Evolutionary conservation across 306 rosid species (phyloP), one percentile per base, ranked within the genome.

Genomic region (Pterocarpus santalinus): DNA sequence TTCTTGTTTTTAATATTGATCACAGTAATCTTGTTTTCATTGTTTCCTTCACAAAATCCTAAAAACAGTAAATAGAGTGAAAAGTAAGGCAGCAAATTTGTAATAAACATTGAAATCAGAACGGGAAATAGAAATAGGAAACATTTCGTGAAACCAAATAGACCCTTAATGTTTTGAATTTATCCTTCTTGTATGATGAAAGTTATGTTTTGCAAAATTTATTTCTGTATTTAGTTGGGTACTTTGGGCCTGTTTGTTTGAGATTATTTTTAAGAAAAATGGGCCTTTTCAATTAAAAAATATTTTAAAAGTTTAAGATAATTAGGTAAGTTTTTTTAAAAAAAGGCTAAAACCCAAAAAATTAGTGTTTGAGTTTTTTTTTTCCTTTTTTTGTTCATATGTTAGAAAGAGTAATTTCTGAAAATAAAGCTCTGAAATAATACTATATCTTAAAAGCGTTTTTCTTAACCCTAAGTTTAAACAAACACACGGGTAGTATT

Each of bases 121-220:
- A 22, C 0, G 1, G 28, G 28, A 22, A 0, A 22, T 22, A 22
- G 28, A 22, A 22, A 22, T 22, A 22, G 28, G 28, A 22, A 22
- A 22, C 28, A 22, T 22, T 22, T 22, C 28, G 28, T 22, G 28
- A 22, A 22, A 22, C 28, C 28, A 22, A 22, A 22, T 22, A 22
- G 28, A 22, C 28, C 28, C 28, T 22, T 22, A 32, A 62, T 76
- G 15, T 69, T 49, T 77, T 35, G 30, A 10, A 70, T 65, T 60
- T 74, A 58, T 81, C 65, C 22, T 22, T 57, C 69, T 57, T 35
- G 36, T 8, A 52, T 28, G 57, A 65, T 61, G 72, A 35, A 65
- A 13, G 47, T 38, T 7, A 38, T 51, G 7, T 10, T 56, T 14
- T 17, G 41, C 52, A 49, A 64, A 63, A 38, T 44, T 35, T 44